Evolutionary conservation across 768 basidiomycete species (phyloP), one percentile per base, ranked within the genome.

Genomic region (Coprinopsis cinerea): DNA sequence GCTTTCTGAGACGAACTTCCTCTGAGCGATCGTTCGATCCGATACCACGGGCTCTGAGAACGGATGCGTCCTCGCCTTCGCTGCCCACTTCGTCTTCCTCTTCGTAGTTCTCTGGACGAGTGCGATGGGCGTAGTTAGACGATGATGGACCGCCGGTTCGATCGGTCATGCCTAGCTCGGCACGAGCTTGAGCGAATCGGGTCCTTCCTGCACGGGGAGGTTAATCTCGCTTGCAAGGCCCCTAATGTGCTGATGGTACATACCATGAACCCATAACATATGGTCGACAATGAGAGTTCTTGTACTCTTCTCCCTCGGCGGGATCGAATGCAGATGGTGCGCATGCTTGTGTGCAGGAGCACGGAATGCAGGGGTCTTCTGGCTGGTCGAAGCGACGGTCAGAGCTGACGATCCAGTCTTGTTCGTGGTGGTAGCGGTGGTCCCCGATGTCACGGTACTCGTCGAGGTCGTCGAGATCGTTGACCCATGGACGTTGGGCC

Each of bases 341-440:
- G 89, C 89, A 72, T 91, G 88, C 56, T 85, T 88, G 66, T 92
- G 90, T 1, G 90, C 89, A 6, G 86, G 85, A 1, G 85, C 79
- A 54, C 73, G 77, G 69, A 85, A 86, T 0, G 75, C 59, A 7
- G 61, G 53, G 5, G 24, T 22, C 23, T 26, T 23, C 18, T 39
- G 37, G 11, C 20, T 43, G 7, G 42, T 43, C 4, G 42, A 22
- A 5, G 27, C 44, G 14, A 45, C 44, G 13, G 41, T 10, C 15
- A 43, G 4, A 4, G 41, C 4, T 11, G 41, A 26, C 4, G 18
- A 7, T 6, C 41, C 22, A 26, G 18, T 13, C 37, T 10, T 43
- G 41, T 18, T 43, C 41, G 6, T 9, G 9, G 18, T 7, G 18
- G 17, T 6, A 9, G 11, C 36, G 6, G 36, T 18, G 17, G 17